phyloP scores from a whole-genome alignment of 2,329 filamentous ascomycete genomes.

The Penicillium concentricum region DNA sequence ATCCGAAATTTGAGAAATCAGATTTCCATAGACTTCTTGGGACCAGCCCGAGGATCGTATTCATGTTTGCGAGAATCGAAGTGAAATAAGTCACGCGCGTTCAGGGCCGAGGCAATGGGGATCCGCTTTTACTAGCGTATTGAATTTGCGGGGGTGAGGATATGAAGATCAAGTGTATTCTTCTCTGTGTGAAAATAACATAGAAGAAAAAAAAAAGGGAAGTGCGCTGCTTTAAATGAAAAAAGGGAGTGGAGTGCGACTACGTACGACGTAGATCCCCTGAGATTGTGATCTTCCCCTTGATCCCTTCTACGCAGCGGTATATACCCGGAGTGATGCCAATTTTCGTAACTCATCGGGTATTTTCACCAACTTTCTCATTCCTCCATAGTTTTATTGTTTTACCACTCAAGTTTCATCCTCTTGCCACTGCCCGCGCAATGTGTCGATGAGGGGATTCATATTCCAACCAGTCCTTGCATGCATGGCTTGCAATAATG shows the following conservation, averaged over 20 bases:
- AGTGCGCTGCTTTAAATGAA: not conserved
- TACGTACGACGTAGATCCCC: not conserved
- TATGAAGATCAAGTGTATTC: no score
- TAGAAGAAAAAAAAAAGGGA: not conserved
- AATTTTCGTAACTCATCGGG: no score
- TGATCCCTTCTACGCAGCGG: not conserved
- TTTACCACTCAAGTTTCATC: not conserved
- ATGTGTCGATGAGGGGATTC: constrained; percentile 19
- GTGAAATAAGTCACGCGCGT: not conserved
- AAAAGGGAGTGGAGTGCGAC: not conserved
- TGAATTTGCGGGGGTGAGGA: not conserved
- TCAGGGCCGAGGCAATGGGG: not conserved
- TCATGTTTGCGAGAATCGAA: not conserved
- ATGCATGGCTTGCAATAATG: constrained; percentile 21
- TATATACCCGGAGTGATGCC: not conserved
- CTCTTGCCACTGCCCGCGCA: constrained; percentile 26
- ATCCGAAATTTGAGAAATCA: not conserved
- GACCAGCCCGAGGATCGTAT: not conserved
- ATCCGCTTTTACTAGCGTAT: not conserved
- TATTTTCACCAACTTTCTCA: no score
- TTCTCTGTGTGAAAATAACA: no score
- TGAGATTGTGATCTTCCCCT: constrained; percentile 6
- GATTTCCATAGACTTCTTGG: not conserved
- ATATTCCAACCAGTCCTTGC: constrained; percentile 30
- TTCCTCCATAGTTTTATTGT: no score